Evolutionary conservation across 1,139 yeast species (phyloP).

Genomic region (Debaryomycetaceae sp.): DNA sequence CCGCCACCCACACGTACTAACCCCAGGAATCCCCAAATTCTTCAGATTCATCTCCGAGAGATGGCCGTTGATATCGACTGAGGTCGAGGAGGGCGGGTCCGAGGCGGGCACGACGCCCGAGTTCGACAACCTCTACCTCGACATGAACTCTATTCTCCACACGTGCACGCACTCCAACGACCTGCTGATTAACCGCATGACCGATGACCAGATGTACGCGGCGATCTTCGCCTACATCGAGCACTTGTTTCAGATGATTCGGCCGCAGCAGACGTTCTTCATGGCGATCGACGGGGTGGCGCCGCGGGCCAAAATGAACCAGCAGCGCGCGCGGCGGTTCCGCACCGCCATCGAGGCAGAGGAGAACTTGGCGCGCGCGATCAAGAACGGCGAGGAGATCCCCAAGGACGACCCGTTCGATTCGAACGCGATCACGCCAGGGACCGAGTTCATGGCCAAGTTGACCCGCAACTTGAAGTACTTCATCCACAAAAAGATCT

Average conservation of each 20-base stretch:
- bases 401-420: slow-evolving; percentile 85
- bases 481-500: slow-evolving; percentile 85
- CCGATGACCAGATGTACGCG: slow-evolving; percentile 89
- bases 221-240: slow-evolving; percentile 94
- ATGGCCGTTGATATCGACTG: slow-evolving; percentile 95
- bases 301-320: slow-evolving; percentile 99
- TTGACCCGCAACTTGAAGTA: slow-evolving; percentile 81
- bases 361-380: slow-evolving; percentile 61
- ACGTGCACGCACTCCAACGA: slow-evolving; percentile 83
- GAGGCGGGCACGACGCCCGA: slow-evolving; percentile 55
- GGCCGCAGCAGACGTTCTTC: slow-evolving; percentile 81
- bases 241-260: slow-evolving; percentile 81
- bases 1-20: slow-evolving; percentile 10
- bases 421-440: slow-evolving; percentile 94
- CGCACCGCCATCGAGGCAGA: slow-evolving; percentile 95
- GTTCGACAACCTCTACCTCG: slow-evolving; percentile 90
- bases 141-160: slow-evolving; percentile 96
- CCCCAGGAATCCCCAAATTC: slow-evolving; percentile 89
- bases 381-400: slow-evolving; percentile 55
- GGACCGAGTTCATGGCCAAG: slow-evolving; percentile 95
- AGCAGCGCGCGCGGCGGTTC: slow-evolving; percentile 95
- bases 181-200: slow-evolving; percentile 54
- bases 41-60: slow-evolving; percentile 96
- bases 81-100: slow-evolving; percentile 71
- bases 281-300: slow-evolving; percentile 99